Base-by-base conservation (phyloP, 768 basidiomycete genomes). In the Cystobasidium ongulense region DNA sequence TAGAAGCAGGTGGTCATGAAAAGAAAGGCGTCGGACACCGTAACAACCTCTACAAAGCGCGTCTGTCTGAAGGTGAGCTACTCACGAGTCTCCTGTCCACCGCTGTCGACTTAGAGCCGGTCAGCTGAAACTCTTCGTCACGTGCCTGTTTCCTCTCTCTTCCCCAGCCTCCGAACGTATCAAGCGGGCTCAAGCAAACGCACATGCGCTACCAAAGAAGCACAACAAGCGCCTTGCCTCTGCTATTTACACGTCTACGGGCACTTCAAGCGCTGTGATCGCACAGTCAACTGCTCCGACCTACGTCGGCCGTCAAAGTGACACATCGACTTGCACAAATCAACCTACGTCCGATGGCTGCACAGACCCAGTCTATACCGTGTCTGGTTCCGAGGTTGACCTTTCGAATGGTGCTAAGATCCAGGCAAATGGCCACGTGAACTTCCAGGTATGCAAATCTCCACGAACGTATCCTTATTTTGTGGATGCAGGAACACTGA, bases 101-200 rank as follows among this genome's bases (percentile, higher is more conserved):
- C 25, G 21, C n/a, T 25, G 54, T 25, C 54, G 7, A 7, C 54
- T 57, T 35, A 17, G 33, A 8, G 62, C n/a, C 17, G 10, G 62
- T 8, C 17, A n/a, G 23, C 62, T 33, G 38, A 35, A 5, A 10
- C 7, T 5, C 17, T 31, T 10, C 38, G 62, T 63, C 10, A 33
- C 8, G 8, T 23, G 33, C n/a, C 4, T 7, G 7, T 27, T 5
- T 63, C 33, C 33, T n/a, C 62, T 21, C 25, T 39, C 23, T 27
- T 27, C 11, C 11, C 21, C n/a, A 64, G 63, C 33, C 7, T 39
- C 38, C 5, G 63, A 64, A 39, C 36, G 63, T n/a, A 64, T 64
- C 31, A 39, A 46, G 36, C 63, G 63, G 10, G 63, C 63, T 31
- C 63, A 64, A 64, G 63, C 36, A 5, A 46, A 64, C 35, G 38